Evolutionary conservation across 2,329 filamentous ascomycete genomes (phyloP).

Genomic region (Fusarium pseudograminearum): DNA sequence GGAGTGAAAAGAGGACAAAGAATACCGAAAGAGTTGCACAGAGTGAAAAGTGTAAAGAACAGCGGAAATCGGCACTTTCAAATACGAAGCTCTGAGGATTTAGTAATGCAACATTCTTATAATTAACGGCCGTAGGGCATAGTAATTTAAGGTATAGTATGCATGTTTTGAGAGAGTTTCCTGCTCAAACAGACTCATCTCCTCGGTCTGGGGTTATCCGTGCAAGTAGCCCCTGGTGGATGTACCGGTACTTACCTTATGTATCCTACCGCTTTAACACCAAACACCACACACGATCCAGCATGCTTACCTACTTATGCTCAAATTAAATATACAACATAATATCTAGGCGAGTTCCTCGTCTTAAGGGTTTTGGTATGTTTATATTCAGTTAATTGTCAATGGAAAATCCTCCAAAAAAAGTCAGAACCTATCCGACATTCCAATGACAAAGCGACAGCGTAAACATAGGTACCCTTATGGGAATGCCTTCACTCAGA

Average conservation of each 20-base stretch:
- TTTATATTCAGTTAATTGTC: neutral
- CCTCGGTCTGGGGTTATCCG: slow-evolving; percentile 8
- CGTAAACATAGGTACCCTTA: neutral
- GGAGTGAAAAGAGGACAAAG: neutral
- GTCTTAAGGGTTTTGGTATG: neutral
- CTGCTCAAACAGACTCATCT: slow-evolving; percentile 37
- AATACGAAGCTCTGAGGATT: neutral
- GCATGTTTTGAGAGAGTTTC: slow-evolving; percentile 24
- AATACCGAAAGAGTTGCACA: neutral
- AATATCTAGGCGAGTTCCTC: no score
- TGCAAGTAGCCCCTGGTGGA: neutral
- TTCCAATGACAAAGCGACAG: neutral
- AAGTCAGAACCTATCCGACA: neutral
- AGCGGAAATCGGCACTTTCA: neutral
- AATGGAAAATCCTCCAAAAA: neutral
- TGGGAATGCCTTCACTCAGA: slow-evolving; percentile 1
- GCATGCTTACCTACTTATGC: neutral
- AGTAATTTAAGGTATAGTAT: neutral
- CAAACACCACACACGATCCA: neutral
- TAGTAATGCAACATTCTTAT: neutral
- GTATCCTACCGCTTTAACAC: slow-evolving; percentile 11
- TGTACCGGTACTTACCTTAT: slow-evolving; percentile 32
- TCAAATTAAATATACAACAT: neutral
- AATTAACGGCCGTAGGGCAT: neutral
- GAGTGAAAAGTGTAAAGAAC: neutral